Evolutionary conservation across 163 green algal species (phyloP).

Genomic region (Chlamydomonas reinhardtii): DNA sequence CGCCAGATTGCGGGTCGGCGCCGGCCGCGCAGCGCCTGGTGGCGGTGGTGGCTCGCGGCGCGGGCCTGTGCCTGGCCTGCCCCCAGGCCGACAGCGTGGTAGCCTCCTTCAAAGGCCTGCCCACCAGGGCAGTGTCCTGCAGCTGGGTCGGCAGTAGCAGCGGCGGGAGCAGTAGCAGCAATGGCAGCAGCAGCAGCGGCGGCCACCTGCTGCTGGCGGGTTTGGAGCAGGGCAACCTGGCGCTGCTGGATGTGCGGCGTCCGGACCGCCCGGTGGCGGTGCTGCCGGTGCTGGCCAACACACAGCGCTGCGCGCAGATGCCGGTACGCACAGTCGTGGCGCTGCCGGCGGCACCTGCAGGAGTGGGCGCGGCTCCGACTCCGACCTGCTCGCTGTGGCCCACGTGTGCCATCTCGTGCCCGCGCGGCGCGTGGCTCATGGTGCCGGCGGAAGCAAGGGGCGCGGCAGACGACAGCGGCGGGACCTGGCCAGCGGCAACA

Average conservation of each 20-base stretch:
- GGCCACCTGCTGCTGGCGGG: slow-evolving; percentile 26
- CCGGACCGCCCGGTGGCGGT: neutral
- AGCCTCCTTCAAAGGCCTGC: slow-evolving; percentile 6
- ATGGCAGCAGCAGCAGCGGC: neutral
- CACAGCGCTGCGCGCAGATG: neutral
- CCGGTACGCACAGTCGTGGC: slow-evolving; percentile 18
- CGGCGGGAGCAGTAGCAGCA: neutral
- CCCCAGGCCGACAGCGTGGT: slow-evolving; percentile 13
- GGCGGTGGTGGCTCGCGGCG: neutral
- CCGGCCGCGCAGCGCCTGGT: neutral
- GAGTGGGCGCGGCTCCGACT: neutral
- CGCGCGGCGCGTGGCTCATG: slow-evolving; percentile 17
- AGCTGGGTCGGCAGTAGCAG: slow-evolving; percentile 18
- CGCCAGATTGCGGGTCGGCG: neutral
- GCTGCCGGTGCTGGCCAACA: neutral
- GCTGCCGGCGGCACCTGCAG: neutral
- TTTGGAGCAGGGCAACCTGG: slow-evolving; percentile 15
- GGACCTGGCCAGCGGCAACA: neutral
- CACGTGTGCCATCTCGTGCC: neutral
- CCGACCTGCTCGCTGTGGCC: slow-evolving; percentile 9
- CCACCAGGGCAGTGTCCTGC: neutral
- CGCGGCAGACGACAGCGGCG: neutral
- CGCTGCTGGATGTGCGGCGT: slow-evolving; percentile 18
- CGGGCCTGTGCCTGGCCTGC: slow-evolving; percentile 8
- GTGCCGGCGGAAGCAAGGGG: neutral